Evolutionary conservation across 495 filamentous ascomycete genomes (phyloP).

Genomic region (Penicillium angulare): DNA sequence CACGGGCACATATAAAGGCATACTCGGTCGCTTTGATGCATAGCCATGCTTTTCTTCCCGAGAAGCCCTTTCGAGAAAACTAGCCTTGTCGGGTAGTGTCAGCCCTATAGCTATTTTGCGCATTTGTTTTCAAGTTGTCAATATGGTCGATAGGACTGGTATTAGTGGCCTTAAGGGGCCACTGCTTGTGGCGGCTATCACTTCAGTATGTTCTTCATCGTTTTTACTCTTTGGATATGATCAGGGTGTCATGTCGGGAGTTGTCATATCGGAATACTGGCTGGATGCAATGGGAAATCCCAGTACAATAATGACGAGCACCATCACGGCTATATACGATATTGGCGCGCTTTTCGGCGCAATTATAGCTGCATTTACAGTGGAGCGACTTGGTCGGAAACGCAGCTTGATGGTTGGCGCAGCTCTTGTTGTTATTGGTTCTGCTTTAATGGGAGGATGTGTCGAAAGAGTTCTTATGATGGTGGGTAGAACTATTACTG

Average conservation of each 20-base stretch:
- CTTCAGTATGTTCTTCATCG: slow-evolving; percentile 23
- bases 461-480: slow-evolving; percentile 35
- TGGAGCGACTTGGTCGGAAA: slow-evolving; percentile 50
- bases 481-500: slow-evolving; percentile 32
- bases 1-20: too few species aligned
- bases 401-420: slow-evolving; percentile 47
- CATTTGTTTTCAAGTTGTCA: not conserved
- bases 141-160: slow-evolving; percentile 16
- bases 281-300: slow-evolving; percentile 15
- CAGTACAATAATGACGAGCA: slow-evolving; percentile 17
- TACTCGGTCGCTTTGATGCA: not conserved
- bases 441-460: slow-evolving; percentile 48
- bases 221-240: slow-evolving; percentile 36
- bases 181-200: slow-evolving; percentile 26
- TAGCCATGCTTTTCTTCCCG: too few species aligned
- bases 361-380: slow-evolving; percentile 43
- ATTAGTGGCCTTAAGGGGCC: slow-evolving; percentile 10
- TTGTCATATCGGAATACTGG: slow-evolving; percentile 18
- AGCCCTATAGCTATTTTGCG: too few species aligned
- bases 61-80: too few species aligned
- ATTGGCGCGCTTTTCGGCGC: slow-evolving; percentile 54
- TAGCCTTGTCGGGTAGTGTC: too few species aligned
- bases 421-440: slow-evolving; percentile 48
- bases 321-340: slow-evolving; percentile 51
- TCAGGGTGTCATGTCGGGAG: slow-evolving; percentile 34